Evolutionary conservation across 1,139 yeast genomes (phyloP), one percentile per base, ranked within the genome.

Genomic region (Lodderomyces metapsilosis): DNA sequence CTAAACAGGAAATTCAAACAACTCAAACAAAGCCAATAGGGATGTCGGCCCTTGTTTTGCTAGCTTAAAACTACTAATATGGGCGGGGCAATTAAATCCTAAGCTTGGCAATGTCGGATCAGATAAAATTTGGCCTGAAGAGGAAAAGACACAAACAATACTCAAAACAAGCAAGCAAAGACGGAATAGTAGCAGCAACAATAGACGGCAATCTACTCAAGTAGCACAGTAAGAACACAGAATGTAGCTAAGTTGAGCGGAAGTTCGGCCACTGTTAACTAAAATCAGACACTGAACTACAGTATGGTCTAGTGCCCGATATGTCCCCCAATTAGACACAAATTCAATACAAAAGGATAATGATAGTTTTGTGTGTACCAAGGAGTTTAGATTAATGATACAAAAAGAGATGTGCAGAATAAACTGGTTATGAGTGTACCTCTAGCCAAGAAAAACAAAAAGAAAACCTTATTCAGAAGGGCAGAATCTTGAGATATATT

Each of bases 31-130:
- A 16, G 3, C 11, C 18, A 13, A 28, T 28, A 18, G 32, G 15
- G 11, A 8, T 13, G 34, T 18, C 34, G 22, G 34, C 15, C 34
- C 13, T 32, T 20, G 22, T 20, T 4, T 28, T 15, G 8, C 18
- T 6, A 15, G n/a, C n/a, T n/a, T n/a, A n/a, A n/a, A n/a, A n/a
- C n/a, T n/a, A n/a, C n/a, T n/a, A n/a, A 24, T 6, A 13, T 28
- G 32, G n/a, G 32, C 32, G 32, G 32, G 32, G 18, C 4, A 15
- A 13, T 11, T 5, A 15, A 16, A 5, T 18, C n/a, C 4, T 15
- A 28, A 28, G 5, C 32, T 28, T 28, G 32, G 32, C 32, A 28
- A 4, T 15, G n/a, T 28, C 32, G 32, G 32, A 28, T 28, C 18
- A 28, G 18, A 28, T 28, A 25, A 25, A 25, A 4, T 28, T 12